Evolutionary conservation across 768 basidiomycete species (phyloP), one percentile per base, ranked within the genome.

Genomic region (Tulasnella calospora): DNA sequence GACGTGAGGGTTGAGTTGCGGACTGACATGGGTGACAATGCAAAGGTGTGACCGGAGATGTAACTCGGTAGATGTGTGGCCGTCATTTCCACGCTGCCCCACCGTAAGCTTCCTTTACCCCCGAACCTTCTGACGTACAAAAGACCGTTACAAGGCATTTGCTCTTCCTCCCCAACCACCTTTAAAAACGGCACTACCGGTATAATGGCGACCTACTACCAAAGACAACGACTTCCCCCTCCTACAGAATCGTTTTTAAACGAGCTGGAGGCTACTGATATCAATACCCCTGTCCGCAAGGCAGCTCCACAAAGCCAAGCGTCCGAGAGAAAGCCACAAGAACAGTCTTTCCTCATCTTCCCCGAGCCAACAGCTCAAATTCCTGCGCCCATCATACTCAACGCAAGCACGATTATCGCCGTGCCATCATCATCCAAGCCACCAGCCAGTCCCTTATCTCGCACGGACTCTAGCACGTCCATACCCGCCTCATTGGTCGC

Each of bases 321-420:
- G 19, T 23, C 51, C 51, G 51, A 51, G 51, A 51, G 51, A 51
- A 51, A 51, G 51, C 70, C 33, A 71, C 70, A 41, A 33, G 21
- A 71, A 9, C 70, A 71, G 70, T 71, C 70, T 23, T 71, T 71
- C 70, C 70, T 71, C 70, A 71, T 71, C 23, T 71, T 71, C 40
- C 70, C 70, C 40, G 70, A 35, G 35, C 33, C 70, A 3, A 35
- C 70, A 71, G 30, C 70, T 7, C 51, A 21, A n/a, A 3, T 8
- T 21, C 70, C 70, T 41, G 0, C 70, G 70, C 70, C 33, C 70
- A 71, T 35, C 27, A 71, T 35, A 51, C n/a, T 51, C 5, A 51
- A 51, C 51, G 51, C 51, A n/a, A 51, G 51, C 23, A 51, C 51
- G 23, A 51, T 51, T 23, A 51, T 23, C 51, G 51, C 51, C 21